Evolutionary conservation across 768 basidiomycete species (phyloP).

Genomic region (Lenzites betulinus): DNA sequence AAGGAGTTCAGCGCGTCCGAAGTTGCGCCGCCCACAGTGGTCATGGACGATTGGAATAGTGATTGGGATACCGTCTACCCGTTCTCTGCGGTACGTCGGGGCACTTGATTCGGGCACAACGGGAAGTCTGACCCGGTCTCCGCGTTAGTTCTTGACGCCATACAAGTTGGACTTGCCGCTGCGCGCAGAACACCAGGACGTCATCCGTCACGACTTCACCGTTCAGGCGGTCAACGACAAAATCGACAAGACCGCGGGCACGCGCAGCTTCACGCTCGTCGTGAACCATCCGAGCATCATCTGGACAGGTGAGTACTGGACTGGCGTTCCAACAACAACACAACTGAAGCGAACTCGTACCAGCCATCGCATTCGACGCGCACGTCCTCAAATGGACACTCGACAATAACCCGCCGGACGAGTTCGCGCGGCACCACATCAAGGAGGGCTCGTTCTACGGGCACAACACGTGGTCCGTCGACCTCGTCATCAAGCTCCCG

Average conservation of each 20-base stretch:
- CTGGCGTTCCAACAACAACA: background rate
- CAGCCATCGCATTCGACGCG: conserved; percentile 88
- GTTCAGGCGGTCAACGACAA: conserved; percentile 61
- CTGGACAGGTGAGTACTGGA: conserved; percentile 65
- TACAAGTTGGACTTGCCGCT: conserved; percentile 74
- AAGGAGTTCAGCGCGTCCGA: conserved; percentile 54
- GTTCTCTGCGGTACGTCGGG: conserved; percentile 62
- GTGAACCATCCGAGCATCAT: conserved; percentile 81
- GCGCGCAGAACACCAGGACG: conserved; percentile 35
- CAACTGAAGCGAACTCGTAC: background rate
- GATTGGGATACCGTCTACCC: conserved; percentile 91
- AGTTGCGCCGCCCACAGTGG: conserved; percentile 44
- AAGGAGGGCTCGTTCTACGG: conserved; percentile 91
- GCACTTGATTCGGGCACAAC: background rate
- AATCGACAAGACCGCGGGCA: conserved; percentile 56
- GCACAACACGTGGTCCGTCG: conserved; percentile 68
- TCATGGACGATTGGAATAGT: conserved; percentile 74
- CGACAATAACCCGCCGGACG: conserved; percentile 75
- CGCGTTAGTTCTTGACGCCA: conserved; percentile 72
- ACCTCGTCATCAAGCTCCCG: conserved; percentile 66
- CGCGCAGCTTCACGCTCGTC: conserved; percentile 66
- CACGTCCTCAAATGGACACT: conserved; percentile 86
- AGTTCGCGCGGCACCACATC: conserved; percentile 80
- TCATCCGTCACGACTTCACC: conserved; percentile 41
- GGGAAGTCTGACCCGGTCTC: conserved; percentile 4